Base-by-base conservation (phyloP, 2,329 filamentous ascomycete species). In the Ustulina deusta region DNA sequence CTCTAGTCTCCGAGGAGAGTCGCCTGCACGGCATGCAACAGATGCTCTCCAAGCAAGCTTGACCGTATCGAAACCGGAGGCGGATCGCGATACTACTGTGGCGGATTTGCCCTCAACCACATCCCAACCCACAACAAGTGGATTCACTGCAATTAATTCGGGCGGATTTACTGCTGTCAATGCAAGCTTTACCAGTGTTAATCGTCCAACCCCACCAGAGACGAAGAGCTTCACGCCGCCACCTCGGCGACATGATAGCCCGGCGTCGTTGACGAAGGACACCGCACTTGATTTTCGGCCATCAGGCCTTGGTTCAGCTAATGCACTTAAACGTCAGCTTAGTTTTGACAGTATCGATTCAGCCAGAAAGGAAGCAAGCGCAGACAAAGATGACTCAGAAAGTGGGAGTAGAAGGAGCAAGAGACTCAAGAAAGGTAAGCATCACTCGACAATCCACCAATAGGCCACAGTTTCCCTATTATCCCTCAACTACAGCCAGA, bases 361-460 rank as follows among this genome's bases (percentile, higher is more conserved):
- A 0, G 73, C 80, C 1, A 84, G 79, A 69, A 85, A 84, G 68
- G 86, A 88, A 22, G 78, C 76, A 10, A 81, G 81, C 3, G 77
- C 76, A 11, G 83, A 85, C 49, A 84, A 82, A 38, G 87, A 88
- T 10, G 90, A 93, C 61, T 80, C 79, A 1, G 91, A 93, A 57
- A 84, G 83, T 72, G 87, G 87, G 69, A 93, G 91, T 71, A 89
- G 96, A 69, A 90, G 95, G 65, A 97, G 94, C 80, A 99, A 99
- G 82, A 90, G 96, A 49, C 85, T 97, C 13, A 97, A 96, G 80
- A 97, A 97, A 85, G 90, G 90, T 91, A 84, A 76, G 86, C 80
- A 51, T 9, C 52, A 34, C 62, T 48, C 17, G 13, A 17, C 34
- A 49, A 42, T 34, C 6, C 32, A 32, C 20, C 6, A 27, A 9